phyloP scores from a whole-genome alignment of 768 basidiomycete genomes.

The Hygrocybe coccinea region DNA sequence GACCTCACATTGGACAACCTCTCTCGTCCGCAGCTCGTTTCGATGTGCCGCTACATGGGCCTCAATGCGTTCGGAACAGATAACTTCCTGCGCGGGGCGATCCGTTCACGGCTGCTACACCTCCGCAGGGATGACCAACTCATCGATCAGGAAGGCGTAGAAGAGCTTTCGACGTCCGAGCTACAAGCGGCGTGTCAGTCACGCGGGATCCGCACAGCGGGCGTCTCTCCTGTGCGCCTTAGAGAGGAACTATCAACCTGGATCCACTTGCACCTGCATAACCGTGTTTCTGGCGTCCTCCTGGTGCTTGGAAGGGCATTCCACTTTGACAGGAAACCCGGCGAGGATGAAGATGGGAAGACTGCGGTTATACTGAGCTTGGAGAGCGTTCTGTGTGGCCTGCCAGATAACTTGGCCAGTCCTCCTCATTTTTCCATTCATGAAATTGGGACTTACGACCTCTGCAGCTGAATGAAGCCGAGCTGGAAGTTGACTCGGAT shows the following conservation, averaged over 20 bases:
- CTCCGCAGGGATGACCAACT: conserved; percentile 91
- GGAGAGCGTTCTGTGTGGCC: conserved; percentile 83
- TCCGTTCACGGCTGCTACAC: conserved; percentile 75
- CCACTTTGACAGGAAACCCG: conserved; percentile 76
- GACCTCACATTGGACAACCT: conserved; percentile 97
- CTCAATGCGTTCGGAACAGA: conserved; percentile 98
- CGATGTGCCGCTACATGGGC: conserved; percentile 97
- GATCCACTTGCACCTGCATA: conserved; percentile 87
- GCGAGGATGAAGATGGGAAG: conserved; percentile 77
- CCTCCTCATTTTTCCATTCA: neutral
- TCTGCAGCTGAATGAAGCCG: conserved; percentile 87
- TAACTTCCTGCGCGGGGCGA: conserved; percentile 91
- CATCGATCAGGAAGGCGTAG: conserved; percentile 85
- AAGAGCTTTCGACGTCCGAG: conserved; percentile 85
- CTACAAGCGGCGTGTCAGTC: conserved; percentile 91
- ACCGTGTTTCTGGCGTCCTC: conserved; percentile 89
- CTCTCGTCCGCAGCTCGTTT: conserved; percentile 95
- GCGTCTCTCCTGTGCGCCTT: conserved; percentile 81
- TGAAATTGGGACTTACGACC: neutral
- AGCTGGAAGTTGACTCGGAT: conserved; percentile 91
- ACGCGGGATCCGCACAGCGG: conserved; percentile 85
- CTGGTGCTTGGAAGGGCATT: conserved; percentile 93
- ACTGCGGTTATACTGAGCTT: conserved; percentile 73
- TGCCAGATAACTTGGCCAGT: conserved; percentile 91
- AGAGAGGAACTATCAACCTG: conserved; percentile 88